Evolutionary conservation across 2,329 filamentous ascomycete genomes (phyloP), one percentile per base, ranked within the genome.

Genomic region (Setomelanomma holmii): DNA sequence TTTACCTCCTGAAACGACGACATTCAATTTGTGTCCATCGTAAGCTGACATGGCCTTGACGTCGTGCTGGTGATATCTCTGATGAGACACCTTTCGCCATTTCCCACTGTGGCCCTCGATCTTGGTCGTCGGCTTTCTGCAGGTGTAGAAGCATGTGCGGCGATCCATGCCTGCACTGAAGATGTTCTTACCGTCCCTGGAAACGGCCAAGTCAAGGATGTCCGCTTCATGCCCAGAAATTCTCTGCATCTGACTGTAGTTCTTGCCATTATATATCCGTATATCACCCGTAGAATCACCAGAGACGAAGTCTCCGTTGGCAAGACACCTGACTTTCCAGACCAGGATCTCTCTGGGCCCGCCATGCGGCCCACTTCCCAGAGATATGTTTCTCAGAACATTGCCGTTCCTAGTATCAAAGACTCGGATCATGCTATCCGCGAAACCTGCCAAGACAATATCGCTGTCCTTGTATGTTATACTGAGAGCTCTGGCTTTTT

Each of bases 201-300:
- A 96, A 23, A 87, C 85, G 2, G 91, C 88, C n/a, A 99, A 81
- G 69, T 93, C 93, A 53, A 99, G 81, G 4, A 96, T 88, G 75
- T 99, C 95, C 39, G 93, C 91, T 61, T 91, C 87, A 70, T 99
- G 95, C 21, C 89, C 87, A 67, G 92, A 88, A 48, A 99, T 85
- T 44, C 93, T 84, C 71, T 99, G 95, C 30, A 86, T 83, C 64
- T 96, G 86, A 4, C 92, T 93, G 73, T 93, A 96, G 46, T 91
- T 96, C 77, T 90, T 93, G 49, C 91, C 91, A 71, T 96, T 91
- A 89, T 93, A 99, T 69, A 98, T 90, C 60, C 91, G 88, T 35
- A 99, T 83, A 71, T 98, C 92, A 24, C 95, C 95, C 4, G 92
- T 93, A 3, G 95, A 98, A 73, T 99, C 95, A 44, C 91, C 95